phyloP scores from a whole-genome alignment of 2,329 filamentous ascomycete genomes.

The Calycina herbarum region DNA sequence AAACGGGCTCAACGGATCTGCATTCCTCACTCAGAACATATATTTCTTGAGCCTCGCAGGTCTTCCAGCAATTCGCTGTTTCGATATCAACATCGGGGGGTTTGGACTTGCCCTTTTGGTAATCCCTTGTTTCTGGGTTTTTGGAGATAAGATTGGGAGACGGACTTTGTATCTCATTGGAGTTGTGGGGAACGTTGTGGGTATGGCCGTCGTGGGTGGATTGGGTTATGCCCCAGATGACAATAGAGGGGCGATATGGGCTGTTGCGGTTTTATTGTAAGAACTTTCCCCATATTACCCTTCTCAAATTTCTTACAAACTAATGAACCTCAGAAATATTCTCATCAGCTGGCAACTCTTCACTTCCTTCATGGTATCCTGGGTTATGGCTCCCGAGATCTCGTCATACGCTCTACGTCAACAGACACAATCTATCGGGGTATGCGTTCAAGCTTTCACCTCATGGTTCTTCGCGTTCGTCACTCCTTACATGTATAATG shows the following conservation, averaged over 20 bases:
- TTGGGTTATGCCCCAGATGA: conserved; percentile 17
- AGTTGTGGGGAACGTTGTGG: conserved; percentile 21
- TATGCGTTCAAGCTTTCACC: conserved; percentile 25
- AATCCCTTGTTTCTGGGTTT: conserved; percentile 18
- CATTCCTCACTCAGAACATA: conserved; percentile 28
- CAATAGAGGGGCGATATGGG: conserved; percentile 21
- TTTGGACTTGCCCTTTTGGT: conserved; percentile 17
- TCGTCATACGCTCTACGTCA: conserved; percentile 26
- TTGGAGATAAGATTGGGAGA: conserved; percentile 37
- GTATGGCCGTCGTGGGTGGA: conserved; percentile 21
- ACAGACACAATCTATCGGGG: conserved; percentile 25
- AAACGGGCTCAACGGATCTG: conserved; percentile 37
- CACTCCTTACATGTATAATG: conserved; percentile 46
- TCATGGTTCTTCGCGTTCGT: conserved; percentile 37
- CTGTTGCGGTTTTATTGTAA: conserved; percentile 25
- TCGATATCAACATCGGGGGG: conserved; percentile 19
- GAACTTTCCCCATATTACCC: background rate
- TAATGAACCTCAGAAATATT: conserved; percentile 19
- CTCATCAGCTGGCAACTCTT: conserved; percentile 28
- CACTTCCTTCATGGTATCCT: conserved; percentile 20
- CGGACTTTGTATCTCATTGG: conserved; percentile 38
- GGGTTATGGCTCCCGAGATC: conserved; percentile 26
- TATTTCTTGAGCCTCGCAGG: conserved; percentile 27
- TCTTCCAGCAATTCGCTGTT: conserved; percentile 20
- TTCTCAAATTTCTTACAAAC: background rate